Base-by-base conservation (phyloP, 768 basidiomycete species). In the Agrocybe pediades region DNA sequence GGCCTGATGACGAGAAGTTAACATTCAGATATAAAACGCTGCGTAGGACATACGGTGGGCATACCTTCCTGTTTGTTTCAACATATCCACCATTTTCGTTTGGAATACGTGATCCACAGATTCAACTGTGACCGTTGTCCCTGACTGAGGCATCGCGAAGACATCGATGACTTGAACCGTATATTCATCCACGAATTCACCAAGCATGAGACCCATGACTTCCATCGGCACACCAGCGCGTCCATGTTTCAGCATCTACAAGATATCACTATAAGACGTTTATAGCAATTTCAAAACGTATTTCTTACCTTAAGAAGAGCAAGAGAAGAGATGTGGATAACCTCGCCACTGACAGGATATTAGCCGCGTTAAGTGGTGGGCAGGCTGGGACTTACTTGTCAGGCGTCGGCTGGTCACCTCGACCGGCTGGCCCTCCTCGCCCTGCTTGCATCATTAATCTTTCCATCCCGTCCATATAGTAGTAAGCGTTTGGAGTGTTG, bases 41-140 rank as follows among this genome's bases (percentile, higher is more conserved):
- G 43, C 44, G 29, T 54, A 46, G 52, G 56, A 46, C 23, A 46
- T 56, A 53, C 44, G 42, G 57, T 40, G 71, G 56, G 50, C 87
- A 66, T 62, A 93, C 94, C 96, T 77, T 57, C 97, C 97, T 0
- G 97, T 99, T 76, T 98, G 97, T 74, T 99, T 98, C 64, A 99
- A 72, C 95, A 98, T 98, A 51, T 98, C 97, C 46, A 97, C 76
- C 97, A 98, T 98, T 73, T 88, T 98, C 3, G 86, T 87, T 71
- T 99, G 97, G 73, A 98, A 99, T 46, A 98, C 97, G 63, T 98
- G 95, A 72, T 99, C 97, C 1, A 96, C 95, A 8, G 95, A 96
- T 72, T 98, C 95, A 56, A 98, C 95, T 45, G 93, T 94, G 40
- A 98, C 96, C 0, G 93, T 95, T 16, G 96, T 98, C 57, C 96